Evolutionary conservation across 768 basidiomycete genomes (phyloP), one percentile per base, ranked within the genome.

Genomic region (Calocybe gangraenosa): DNA sequence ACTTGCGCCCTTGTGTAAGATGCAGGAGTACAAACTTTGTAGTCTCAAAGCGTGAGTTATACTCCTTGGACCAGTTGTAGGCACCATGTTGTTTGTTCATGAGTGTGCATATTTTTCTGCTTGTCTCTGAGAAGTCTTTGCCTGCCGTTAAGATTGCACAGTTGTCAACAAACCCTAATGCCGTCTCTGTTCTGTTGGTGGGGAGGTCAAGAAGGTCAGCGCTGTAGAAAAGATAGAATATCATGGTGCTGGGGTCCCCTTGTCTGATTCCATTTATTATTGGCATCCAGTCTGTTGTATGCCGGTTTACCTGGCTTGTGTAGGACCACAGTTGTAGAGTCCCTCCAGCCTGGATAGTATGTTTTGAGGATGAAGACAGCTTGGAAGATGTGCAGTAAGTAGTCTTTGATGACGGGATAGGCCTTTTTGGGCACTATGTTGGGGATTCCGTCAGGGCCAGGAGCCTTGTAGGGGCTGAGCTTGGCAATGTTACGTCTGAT

Each of bases 211-310:
- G 33, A 11, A 59, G 44, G 39, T 57, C 58, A 38, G 42, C 48
- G 31, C 59, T 61, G 44, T 62, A 64, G n/a, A 61, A 42, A 3
- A 64, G 50, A 34, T 62, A 61, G 0, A 56, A n/a, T 0, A 60
- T 44, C 53, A 54, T 54, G 0, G 58, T 59, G 2, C 56, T 20
- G 6, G 54, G 56, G 50, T 55, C 52, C 2, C 58, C 58, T 40
- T 61, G 60, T 3, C 56, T 54, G 31, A 59, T 54, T 3, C 60
- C 52, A 20, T 57, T 58, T 22, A 5, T 36, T n/a, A 36, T 36
- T 5, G 34, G 18, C 7, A n/a, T n/a, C 34, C 34, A 36, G 20
- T 22, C 6, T n/a, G 17, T n/a, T 19, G 14, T 35, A 35, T 35
- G 34, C n/a, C 34, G 34, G 34, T n/a, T 35, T 35, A 7, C 34